Base-by-base conservation (phyloP, 2,329 filamentous ascomycete species). In the Amylocarpus encephaloides region DNA sequence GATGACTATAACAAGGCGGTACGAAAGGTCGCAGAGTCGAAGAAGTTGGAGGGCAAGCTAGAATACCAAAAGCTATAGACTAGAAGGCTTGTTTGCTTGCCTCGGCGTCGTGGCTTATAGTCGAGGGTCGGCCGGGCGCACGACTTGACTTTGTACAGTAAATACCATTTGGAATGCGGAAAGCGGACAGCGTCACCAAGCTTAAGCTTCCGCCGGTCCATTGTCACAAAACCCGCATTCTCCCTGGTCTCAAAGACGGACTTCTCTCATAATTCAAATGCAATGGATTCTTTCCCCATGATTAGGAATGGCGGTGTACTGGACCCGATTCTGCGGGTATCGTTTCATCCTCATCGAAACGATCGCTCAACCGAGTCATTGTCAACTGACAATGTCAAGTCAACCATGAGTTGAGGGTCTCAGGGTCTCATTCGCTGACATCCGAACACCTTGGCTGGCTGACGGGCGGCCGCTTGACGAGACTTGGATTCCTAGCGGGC, bases 1-100 rank as follows among this genome's bases (percentile, higher is more conserved):
- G 93, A 98, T 65, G 93, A 98, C 67, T 96, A 97, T 82, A 98
- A 96, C 77, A 96, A 96, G 74, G 93, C 93, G 3, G 93, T 98
- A 48, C 85, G 93, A 60, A 98, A 98, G 80, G 86, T 98, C 60
- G 90, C 88, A 13, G 93, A 98, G 72, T 79, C 88, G 55, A 98
- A 98, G 88, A 98, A 98, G 74, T 73, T 98, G 63, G 93, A 98
- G 72, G 92, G 93, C 71, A 97, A 97, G 76, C 78, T 97, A 44
- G 92, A 97, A 71, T 97, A 96, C 73, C 86, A 95, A 80, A 95
- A 95, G 74, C 75, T 95, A 72, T 95, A 84, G 62, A 56, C 41
- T 38, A 35, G 43, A 46, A 50, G 42, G 16, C 48, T 40, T 49
- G 56, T 47, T 56, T 57, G 58, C 53, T 56, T 59, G 54, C 51